Conservation (phyloP, 75 land plant genomes). For the Picea glauca region DNA sequence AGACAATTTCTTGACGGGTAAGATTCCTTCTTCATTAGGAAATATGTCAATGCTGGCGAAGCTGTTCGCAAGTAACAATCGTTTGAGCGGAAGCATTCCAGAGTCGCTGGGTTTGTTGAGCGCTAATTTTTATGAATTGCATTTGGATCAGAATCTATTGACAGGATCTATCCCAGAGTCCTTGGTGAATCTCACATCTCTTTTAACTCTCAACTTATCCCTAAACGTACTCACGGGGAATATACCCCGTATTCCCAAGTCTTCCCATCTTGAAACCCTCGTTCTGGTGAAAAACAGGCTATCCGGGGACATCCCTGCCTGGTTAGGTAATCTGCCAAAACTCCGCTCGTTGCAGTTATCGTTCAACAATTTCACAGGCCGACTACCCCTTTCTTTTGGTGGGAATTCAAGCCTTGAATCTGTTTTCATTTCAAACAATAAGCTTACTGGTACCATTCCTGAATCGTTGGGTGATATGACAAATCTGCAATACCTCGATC, state of each 20-base stretch:
- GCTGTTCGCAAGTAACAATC: too few relatives aligned
- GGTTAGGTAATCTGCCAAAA: neutral
- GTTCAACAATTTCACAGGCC: neutral
- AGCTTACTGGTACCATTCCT: conserved; percentile 15
- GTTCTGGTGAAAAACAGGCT: conserved; percentile 21
- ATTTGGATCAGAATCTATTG: too few relatives aligned
- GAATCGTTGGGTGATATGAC: neutral
- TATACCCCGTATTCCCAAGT: conserved; percentile 21
- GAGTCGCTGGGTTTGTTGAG: too few relatives aligned
- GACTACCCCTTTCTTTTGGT: neutral
- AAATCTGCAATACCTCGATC: conserved; percentile 16
- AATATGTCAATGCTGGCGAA: too few relatives aligned
- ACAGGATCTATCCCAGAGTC: conserved; percentile 29
- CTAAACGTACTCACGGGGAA: conserved; percentile 28
- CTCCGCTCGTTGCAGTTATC: neutral
- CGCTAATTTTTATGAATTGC: too few relatives aligned
- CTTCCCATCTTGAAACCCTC: conserved; percentile 17
- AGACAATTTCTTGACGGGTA: too few relatives aligned
- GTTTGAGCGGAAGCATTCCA: too few relatives aligned
- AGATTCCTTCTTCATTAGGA: too few relatives aligned
- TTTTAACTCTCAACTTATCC: conserved; percentile 37
- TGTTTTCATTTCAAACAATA: conserved; percentile 15
- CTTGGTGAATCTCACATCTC: conserved; percentile 18
- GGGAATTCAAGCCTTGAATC: neutral
- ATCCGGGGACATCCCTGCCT: conserved; percentile 10